Base-by-base conservation (phyloP, 1,139 yeast genomes). In the Scheffersomyces illinoinensis region DNA sequence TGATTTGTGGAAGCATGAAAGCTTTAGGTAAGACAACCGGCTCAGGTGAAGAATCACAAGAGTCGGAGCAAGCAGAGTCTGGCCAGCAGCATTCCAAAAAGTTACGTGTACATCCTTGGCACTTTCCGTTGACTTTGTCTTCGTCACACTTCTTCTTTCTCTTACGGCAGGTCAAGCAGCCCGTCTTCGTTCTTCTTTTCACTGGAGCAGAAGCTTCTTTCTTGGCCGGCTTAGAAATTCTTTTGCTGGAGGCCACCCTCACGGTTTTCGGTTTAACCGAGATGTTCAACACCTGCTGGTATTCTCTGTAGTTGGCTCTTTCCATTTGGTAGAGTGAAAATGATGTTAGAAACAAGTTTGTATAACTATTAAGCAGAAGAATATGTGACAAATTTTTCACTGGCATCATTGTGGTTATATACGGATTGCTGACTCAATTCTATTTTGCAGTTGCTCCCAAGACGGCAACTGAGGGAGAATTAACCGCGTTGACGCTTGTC, bases 141-240 rank as follows among this genome's bases (percentile, higher is more conserved):
- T 89, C 95, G 69, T 89, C 95, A 74, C 95, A 89, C 70, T 85
- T 85, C 64, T 89, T 88, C 61, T 93, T 77, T 67, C 93, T 77
- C 66, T 85, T 85, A 52, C 93, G 78, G 68, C 95, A 89, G 0
- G 93, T 89, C 58, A 88, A 71, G 68, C 95, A 89, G 1, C 95
- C 95, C 0, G 93, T 88, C 70, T 90, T 81, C 3, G 93, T 89
- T 67, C 90, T 75, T 64, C 85, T 71, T 23, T 47, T 53, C 46
- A 58, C 56, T 20, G 63, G 61, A 53, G 66, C 64, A 8, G 39
- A 14, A 50, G 62, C 54, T 55, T 58, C 62, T 2, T 57, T 53
- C 26, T 65, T 62, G 53, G 66, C 66, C 51, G 69, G 62, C 54
- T 69, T 65, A 55, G 60, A 58, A 50, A 64, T 66, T 55, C 65